Base-by-base conservation (phyloP, 2,329 filamentous ascomycete genomes). In the Apiospora aurea region DNA sequence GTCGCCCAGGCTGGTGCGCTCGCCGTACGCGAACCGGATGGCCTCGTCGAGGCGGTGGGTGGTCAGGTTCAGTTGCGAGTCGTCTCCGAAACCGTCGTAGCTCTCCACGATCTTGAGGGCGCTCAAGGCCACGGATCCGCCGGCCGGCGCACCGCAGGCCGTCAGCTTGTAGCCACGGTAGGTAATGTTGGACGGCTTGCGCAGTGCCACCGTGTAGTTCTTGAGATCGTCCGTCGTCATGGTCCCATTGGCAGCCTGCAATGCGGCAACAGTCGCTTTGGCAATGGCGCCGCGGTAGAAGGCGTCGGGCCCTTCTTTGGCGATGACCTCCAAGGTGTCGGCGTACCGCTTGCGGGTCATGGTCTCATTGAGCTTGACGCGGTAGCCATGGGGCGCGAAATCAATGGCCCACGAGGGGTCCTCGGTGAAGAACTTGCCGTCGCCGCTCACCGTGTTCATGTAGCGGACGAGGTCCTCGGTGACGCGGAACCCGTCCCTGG, bases 41-140 rank as follows among this genome's bases (percentile, higher is more conserved):
- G 94, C 92, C 84, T 97, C 94, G 74, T 96, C 91, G n/a, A 97
- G 83, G 0, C 92, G 86, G 79, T 97, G 94, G 0, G 92, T 94
- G 51, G 90, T 94, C 0, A 94, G 79, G 74, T 88, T 87, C 67
- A 84, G 83, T 2, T 85, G 82, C 1, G 84, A 82, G 1, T 86
- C 82, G 16, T 89, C 83, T 24, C 89, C 91, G 67, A 96, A 90
- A 29, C 85, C 85, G 0, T 88, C 83, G 77, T 94, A 97, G 0
- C 93, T 93, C 73, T 91, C 87, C 57, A 96, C 82, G 34, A 92
- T 93, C 72, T 96, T 97, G 76, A 97, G 82, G 0, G 90, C 87
- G n/a, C 89, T 90, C 73, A 95, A 82, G 0, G 90, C 91, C 0
- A 97, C 92, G 2, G 87, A 86, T 4, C 95, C 94, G 64, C 93